A percentile compares a stretch with the other conserved stretches of the same genome.
Evolutionary conservation across 176 grass and related monocot genomes (phyloP).

Genomic region (Triticum urartu): DNA sequence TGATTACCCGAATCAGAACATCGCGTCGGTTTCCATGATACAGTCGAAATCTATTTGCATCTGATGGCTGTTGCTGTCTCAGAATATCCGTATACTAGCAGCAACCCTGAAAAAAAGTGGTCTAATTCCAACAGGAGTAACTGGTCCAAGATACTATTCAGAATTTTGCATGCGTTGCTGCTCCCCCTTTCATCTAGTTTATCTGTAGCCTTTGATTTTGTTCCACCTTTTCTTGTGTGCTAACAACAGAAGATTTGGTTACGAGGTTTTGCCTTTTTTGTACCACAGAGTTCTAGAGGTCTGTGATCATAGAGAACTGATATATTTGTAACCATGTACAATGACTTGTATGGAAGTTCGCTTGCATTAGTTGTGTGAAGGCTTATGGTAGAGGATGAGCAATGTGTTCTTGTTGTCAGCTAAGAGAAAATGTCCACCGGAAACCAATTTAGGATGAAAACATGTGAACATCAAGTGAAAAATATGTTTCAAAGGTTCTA

Average conservation of each 20-base stretch:
- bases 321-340: neutral
- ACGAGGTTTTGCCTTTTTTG: neutral
- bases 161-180: neutral
- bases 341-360: neutral
- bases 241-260: neutral
- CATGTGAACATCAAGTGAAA: too few species aligned
- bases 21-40: neutral
- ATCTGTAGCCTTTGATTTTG: neutral
- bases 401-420: neutral
- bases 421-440: too few species aligned
- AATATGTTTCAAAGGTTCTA: too few species aligned
- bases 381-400: neutral
- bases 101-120: neutral
- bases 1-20: conserved; percentile 24
- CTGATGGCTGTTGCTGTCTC: neutral
- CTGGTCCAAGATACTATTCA: neutral
- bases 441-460: too few species aligned
- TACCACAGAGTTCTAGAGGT: neutral
- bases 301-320: neutral
- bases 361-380: neutral
- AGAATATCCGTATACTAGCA: conserved; percentile 5
- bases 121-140: conserved; percentile 18
- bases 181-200: neutral
- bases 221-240: neutral
- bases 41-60: neutral